phyloP scores from a whole-genome alignment of 2,329 filamentous ascomycete genomes.

The Aureobasidium melanogenum region DNA sequence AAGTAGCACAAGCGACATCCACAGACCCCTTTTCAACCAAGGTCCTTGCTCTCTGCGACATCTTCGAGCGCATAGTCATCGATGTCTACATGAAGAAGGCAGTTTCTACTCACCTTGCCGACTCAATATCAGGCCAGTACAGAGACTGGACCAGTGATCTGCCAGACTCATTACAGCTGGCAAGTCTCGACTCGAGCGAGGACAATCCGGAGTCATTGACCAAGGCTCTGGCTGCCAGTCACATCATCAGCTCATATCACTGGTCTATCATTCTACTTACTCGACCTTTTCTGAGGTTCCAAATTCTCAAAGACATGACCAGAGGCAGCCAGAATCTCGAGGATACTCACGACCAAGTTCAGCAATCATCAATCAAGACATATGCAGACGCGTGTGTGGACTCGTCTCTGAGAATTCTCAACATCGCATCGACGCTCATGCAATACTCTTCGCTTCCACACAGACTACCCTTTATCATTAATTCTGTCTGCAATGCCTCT shows the following conservation, averaged over 20 bases:
- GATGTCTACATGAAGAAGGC: slow-evolving; percentile 37
- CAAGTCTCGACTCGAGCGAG: background rate
- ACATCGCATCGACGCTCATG: background rate
- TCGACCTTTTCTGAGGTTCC: slow-evolving; percentile 44
- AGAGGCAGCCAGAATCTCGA: slow-evolving; percentile 14
- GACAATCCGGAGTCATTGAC: slow-evolving; percentile 16
- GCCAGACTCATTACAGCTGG: slow-evolving; percentile 21
- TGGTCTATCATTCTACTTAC: slow-evolving; percentile 47
- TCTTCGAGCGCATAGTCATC: slow-evolving; percentile 39
- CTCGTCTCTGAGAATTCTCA: slow-evolving; percentile 4
- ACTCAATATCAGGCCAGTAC: slow-evolving; percentile 32
- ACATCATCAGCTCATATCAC: slow-evolving; percentile 43
- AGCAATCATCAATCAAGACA: slow-evolving; percentile 7
- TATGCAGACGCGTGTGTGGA: slow-evolving; percentile 13
- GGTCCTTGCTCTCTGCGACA: slow-evolving; percentile 35
- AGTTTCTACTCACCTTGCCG: slow-evolving; percentile 32
- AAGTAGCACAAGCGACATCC: background rate
- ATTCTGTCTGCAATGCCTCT: slow-evolving; percentile 15
- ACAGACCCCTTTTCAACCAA: slow-evolving; percentile 22
- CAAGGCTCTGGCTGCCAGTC: slow-evolving; percentile 37
- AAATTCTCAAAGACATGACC: slow-evolving; percentile 20
- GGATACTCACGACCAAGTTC: slow-evolving; percentile 15
- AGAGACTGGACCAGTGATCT: slow-evolving; percentile 33
- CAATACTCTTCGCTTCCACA: slow-evolving; percentile 2
- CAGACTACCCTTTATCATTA: slow-evolving; percentile 9